Conservation (phyloP, 805 yeast species). For the Hanseniaspora valbyensis region DNA sequence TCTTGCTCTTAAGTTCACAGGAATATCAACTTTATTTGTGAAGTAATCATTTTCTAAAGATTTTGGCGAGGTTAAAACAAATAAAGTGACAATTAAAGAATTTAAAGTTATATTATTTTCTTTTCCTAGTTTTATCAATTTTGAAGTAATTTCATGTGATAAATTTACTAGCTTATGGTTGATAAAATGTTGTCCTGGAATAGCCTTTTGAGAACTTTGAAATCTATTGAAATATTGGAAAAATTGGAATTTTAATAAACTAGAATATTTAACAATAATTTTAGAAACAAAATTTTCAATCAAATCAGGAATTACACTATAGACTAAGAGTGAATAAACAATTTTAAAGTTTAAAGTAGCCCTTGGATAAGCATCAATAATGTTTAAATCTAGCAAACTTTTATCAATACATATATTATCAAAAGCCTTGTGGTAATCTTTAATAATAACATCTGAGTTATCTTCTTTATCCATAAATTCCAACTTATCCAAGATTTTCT, state of each 20-base stretch:
- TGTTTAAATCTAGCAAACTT: background rate
- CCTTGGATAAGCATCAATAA: slow-evolving; percentile 7
- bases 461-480: background rate
- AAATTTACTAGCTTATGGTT: background rate
- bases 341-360: background rate
- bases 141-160: background rate
- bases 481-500: background rate
- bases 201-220: background rate
- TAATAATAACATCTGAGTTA: background rate
- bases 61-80: background rate
- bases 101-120: background rate
- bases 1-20: background rate
- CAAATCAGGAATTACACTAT: background rate
- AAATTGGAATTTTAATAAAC: background rate
- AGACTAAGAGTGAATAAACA: background rate
- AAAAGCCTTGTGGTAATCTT: background rate
- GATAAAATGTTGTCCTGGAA: background rate
- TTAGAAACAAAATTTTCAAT: background rate
- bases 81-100: background rate
- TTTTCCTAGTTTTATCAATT: background rate
- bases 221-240: background rate
- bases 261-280: background rate
- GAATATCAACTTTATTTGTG: background rate
- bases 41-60: background rate
- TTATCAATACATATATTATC: background rate